Evolutionary conservation across 1,284 basidiomycete species (phyloP).

Genomic region (Marasmius fiardii): DNA sequence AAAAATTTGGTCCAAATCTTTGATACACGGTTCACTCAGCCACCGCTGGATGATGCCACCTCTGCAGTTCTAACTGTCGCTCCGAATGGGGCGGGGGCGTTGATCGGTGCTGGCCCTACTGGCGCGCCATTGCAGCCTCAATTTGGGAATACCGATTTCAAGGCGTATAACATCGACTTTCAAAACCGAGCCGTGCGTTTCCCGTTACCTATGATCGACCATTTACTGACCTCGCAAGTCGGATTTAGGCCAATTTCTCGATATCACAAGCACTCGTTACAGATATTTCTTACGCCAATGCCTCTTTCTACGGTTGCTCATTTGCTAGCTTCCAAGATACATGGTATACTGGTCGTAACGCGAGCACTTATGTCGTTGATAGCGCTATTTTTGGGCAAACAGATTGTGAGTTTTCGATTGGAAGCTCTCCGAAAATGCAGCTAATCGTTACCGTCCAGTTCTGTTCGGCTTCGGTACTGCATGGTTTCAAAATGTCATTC

Average conservation of each 20-base stretch:
- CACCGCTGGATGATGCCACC: conserved; percentile 47
- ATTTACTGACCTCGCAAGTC: conserved; percentile 1
- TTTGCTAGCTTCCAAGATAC: conserved; percentile 68
- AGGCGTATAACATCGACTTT: conserved; percentile 65
- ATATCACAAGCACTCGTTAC: conserved; percentile 60
- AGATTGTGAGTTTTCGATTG: conserved; percentile 44
- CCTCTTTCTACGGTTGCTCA: conserved; percentile 65
- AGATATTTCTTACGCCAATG: conserved; percentile 58
- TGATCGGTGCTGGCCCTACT: conserved; percentile 54
- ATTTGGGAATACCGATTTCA: conserved; percentile 59
- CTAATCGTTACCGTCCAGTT: conserved; percentile 29
- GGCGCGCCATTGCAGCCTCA: conserved; percentile 52
- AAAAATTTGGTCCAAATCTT: conserved; percentile 57
- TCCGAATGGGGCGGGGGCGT: conserved; percentile 43
- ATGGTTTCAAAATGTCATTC: conserved; percentile 59
- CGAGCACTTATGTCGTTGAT: conserved; percentile 58
- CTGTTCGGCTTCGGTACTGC: conserved; percentile 57
- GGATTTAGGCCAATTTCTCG: conserved; percentile 47
- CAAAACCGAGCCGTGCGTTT: conserved; percentile 59
- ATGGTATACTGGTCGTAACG: conserved; percentile 60
- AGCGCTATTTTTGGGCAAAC: conserved; percentile 61
- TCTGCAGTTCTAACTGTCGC: conserved; percentile 53
- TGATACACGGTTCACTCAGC: conserved; percentile 39
- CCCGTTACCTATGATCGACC: neutral
- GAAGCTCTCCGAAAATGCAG: neutral